A percentile compares a stretch with the other conserved stretches of the same genome.
Conservation (phyloP, 2,329 filamentous ascomycete species). For the Exophiala sp. region DNA sequence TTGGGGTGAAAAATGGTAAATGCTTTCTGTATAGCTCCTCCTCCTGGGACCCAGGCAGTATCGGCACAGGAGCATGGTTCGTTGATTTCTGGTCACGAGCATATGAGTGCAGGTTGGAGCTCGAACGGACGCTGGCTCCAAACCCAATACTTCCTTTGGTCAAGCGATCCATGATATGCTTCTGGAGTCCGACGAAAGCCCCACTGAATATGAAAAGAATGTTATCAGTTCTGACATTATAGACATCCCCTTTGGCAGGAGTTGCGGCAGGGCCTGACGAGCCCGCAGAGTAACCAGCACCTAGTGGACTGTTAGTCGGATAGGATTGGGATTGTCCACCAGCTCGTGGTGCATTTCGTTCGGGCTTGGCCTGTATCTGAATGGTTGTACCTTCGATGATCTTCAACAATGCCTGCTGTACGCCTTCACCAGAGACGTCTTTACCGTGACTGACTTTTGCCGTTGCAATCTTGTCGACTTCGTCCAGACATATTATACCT, state of each 20-base stretch:
- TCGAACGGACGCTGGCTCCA: constrained; percentile 70
- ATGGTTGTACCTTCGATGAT: constrained; percentile 95
- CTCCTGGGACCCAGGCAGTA: constrained; percentile 62
- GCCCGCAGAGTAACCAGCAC: constrained; percentile 29
- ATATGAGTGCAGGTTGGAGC: constrained; percentile 30
- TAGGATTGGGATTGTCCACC: constrained; percentile 38
- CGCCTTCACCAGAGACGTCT: constrained; percentile 92
- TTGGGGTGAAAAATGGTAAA: constrained; percentile 57
- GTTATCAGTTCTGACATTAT: constrained; percentile 84
- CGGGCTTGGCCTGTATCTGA: constrained; percentile 77
- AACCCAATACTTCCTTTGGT: constrained; percentile 87
- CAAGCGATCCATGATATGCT: constrained; percentile 80
- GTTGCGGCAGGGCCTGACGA: constrained; percentile 32
- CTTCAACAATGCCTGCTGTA: constrained; percentile 92
- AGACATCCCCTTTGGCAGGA: constrained; percentile 55
- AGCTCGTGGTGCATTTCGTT: constrained; percentile 41
- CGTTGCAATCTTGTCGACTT: constrained; percentile 95
- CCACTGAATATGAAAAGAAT: constrained; percentile 97
- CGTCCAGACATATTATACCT: constrained; percentile 92
- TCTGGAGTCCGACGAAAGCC: constrained; percentile 89
- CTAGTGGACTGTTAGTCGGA: constrained; percentile 38
- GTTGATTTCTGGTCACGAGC: constrained; percentile 29
- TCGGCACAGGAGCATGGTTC: constrained; percentile 42
- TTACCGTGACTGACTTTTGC: constrained; percentile 83
- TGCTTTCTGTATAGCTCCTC: constrained; percentile 58